Percentiles rank a stretch among this genome's conserved stretches.
phyloP scores from a whole-genome alignment of 345 rosid species.

The Salix udensis region DNA sequence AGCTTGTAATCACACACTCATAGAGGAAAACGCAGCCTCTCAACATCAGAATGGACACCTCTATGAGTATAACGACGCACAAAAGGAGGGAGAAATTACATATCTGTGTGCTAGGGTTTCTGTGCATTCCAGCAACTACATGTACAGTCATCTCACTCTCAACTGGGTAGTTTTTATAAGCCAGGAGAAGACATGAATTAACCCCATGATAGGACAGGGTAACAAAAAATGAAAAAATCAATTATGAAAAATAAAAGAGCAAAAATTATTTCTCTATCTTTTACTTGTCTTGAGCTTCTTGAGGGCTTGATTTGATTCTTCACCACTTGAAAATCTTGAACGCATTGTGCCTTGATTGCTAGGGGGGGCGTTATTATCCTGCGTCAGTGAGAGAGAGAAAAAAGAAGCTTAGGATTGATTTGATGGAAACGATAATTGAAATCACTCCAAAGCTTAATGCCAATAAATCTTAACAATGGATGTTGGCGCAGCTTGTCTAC shows the following conservation, averaged over 20 bases:
- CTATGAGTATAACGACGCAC: neutral
- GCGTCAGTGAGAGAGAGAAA: neutral
- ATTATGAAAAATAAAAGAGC: slow-evolving; percentile 16
- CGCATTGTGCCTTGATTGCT: slow-evolving; percentile 29
- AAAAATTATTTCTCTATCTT: slow-evolving; percentile 15
- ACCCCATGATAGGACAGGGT: slow-evolving; percentile 10
- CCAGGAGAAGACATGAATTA: slow-evolving; percentile 29
- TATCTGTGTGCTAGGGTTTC: slow-evolving; percentile 19
- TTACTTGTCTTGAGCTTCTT: slow-evolving; percentile 54
- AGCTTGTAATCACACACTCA: neutral
- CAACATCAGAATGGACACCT: slow-evolving; percentile 14
- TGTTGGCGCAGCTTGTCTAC: slow-evolving; percentile 14
- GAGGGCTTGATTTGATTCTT: slow-evolving; percentile 32
- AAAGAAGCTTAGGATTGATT: neutral
- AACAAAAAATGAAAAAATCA: slow-evolving; percentile 31
- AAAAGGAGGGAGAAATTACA: slow-evolving; percentile 18
- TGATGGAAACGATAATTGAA: neutral
- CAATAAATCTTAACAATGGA: slow-evolving; percentile 35
- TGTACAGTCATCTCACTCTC: slow-evolving; percentile 38
- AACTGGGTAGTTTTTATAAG: slow-evolving; percentile 27
- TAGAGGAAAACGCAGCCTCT: slow-evolving; percentile 25
- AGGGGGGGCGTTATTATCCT: slow-evolving; percentile 34
- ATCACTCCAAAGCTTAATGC: neutral
- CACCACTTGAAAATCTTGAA: slow-evolving; percentile 28
- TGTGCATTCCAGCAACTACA: slow-evolving; percentile 31